Evolutionary conservation across 2,329 filamentous ascomycete genomes (phyloP).

Genomic region (Apiospora aurea): DNA sequence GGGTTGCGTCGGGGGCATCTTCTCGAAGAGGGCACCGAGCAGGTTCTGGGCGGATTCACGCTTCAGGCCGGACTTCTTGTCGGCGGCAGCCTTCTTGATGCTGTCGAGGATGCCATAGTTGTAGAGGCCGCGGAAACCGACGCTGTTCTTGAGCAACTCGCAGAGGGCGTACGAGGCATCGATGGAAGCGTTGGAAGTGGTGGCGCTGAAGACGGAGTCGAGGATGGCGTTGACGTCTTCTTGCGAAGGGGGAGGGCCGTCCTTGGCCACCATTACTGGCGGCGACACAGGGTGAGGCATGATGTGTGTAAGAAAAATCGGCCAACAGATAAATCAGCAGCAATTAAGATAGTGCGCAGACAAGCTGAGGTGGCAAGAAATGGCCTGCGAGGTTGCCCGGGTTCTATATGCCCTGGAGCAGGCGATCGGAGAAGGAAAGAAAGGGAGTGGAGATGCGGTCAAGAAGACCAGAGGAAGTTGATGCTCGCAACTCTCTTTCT

Average conservation of each 20-base stretch:
- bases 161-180: conserved; percentile 69
- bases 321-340: conserved; percentile 17
- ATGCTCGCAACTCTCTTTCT: conserved; percentile 21
- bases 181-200: conserved; percentile 73
- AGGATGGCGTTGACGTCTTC: conserved; percentile 72
- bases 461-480: conserved; percentile 15
- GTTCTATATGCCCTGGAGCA: conserved; percentile 18
- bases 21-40: conserved; percentile 91
- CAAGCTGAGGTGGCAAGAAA: neutral
- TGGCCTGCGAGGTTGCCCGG: conserved; percentile 2
- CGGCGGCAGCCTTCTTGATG: conserved; percentile 76
- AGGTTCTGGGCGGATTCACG: conserved; percentile 95
- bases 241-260: conserved; percentile 60
- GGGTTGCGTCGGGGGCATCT: conserved; percentile 78
- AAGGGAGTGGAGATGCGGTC: conserved; percentile 18
- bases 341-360: neutral
- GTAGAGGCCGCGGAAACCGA: conserved; percentile 60
- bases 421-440: conserved; percentile 10
- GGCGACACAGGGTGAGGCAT: conserved; percentile 60
- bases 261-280: conserved; percentile 55
- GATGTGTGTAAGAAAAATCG: conserved; percentile 26
- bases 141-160: conserved; percentile 61
- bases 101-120: conserved; percentile 62
- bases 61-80: conserved; percentile 90
- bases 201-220: conserved; percentile 71